Base-by-base conservation (phyloP, 305 asterid genomes). In the Vinca major region DNA sequence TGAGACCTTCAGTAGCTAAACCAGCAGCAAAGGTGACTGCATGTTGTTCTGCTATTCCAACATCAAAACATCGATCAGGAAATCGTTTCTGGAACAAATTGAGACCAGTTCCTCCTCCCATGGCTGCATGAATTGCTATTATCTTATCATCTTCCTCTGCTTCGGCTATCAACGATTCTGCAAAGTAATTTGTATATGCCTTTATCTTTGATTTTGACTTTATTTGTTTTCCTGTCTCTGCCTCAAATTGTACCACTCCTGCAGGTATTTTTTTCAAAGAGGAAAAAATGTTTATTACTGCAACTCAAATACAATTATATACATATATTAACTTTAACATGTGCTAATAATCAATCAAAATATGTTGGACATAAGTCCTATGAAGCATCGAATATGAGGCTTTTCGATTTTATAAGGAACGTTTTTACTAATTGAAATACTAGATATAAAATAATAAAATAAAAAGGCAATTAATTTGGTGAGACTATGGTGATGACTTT, bases 101-200 rank as follows among this genome's bases (percentile, higher is more conserved):
- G 19, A 88, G 86, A 0, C 90, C 95, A 1, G 91, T 86, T 7
- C 95, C 95, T 1, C 91, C 95, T 44, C 91, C 95, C 95, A 86
- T 88, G 1, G 95, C 95, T 0, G 91, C 95, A 69, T 86, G 95
- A 33, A 88, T 80, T 0, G 90, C 95, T 7, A 88, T 83, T 5
- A 88, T 72, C 60, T 76, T 76, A 4, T 81, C 77, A 68, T 88
- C 95, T 9, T 45, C 51, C 78, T 83, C 85, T 0, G 95, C 92
- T 74, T 88, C 92, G 0, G 85, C 82, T 9, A 83, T 74, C n/a
- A 88, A 65, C 5, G 90, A 72, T 65, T 83, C 86, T 0, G 90
- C 95, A 60, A 88, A 88, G 74, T 86, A 88, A 43, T 78, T 83
- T 0, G 95, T 88, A 60, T 88, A 88, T 2, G 92, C 55, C 12